A percentile compares a stretch with the other conserved stretches of the same genome.
phyloP scores from a whole-genome alignment of 441 rosid genomes.

The Pelargonium cotyledonis region DNA sequence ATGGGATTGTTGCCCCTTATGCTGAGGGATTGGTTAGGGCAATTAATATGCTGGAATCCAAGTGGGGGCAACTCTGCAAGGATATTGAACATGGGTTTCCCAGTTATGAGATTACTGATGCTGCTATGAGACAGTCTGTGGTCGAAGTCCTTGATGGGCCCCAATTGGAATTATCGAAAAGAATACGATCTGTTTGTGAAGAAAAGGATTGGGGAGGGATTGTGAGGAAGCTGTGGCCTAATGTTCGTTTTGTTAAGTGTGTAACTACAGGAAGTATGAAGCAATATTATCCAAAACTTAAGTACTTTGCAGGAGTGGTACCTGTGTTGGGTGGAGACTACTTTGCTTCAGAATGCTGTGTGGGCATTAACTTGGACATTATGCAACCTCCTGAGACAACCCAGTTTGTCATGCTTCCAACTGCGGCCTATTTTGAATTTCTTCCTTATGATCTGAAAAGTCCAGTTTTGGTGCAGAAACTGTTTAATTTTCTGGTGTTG shows the following conservation, averaged over 20 bases:
- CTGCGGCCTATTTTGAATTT: slow-evolving; percentile 43
- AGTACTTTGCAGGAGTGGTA: slow-evolving; percentile 35
- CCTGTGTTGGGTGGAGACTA: slow-evolving; percentile 44
- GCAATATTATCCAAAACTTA: slow-evolving; percentile 41
- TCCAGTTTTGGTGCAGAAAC: slow-evolving; percentile 26
- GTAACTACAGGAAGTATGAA: slow-evolving; percentile 46
- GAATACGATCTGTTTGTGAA: slow-evolving; percentile 29
- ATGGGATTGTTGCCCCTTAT: slow-evolving; percentile 36
- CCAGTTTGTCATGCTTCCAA: slow-evolving; percentile 38
- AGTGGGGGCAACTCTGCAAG: slow-evolving; percentile 39
- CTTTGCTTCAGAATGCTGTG: slow-evolving; percentile 41
- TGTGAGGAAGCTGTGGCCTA: slow-evolving; percentile 39
- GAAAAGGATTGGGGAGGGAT: slow-evolving; percentile 36
- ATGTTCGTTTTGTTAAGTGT: slow-evolving; percentile 36
- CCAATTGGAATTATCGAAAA: slow-evolving; percentile 29
- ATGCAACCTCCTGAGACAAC: slow-evolving; percentile 34
- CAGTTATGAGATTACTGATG: slow-evolving; percentile 23
- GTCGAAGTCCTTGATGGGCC: slow-evolving; percentile 34
- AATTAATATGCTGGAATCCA: slow-evolving; percentile 30
- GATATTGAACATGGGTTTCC: slow-evolving; percentile 38
- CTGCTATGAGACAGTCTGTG: slow-evolving; percentile 34
- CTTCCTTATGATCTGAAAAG: slow-evolving; percentile 31
- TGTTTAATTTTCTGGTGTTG: slow-evolving; percentile 31
- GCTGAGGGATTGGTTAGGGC: slow-evolving; percentile 32
- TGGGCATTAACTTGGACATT: slow-evolving; percentile 39